Evolutionary conservation across 2,329 filamentous ascomycete genomes (phyloP), one percentile per base, ranked within the genome.

Genomic region (Zymoseptoria passerinii): DNA sequence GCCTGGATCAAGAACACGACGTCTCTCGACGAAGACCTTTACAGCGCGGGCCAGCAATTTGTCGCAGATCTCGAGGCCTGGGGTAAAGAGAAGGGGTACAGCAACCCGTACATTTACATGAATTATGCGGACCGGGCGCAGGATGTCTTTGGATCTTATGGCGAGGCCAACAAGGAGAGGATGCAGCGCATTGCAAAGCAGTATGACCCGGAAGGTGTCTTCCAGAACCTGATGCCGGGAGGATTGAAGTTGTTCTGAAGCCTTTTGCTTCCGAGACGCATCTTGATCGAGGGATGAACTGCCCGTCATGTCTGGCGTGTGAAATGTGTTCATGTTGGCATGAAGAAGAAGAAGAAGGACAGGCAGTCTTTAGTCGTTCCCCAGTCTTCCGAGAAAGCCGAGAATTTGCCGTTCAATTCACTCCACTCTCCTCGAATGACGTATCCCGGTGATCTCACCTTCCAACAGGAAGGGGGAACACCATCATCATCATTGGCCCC

Each of bases 141-240:
- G 48, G 54, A 59, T 20, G 48, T 53, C 3, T 28, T 63, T 4
- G 44, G 27, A 28, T 55, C 59, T 13, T 63, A 63, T 49, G 61
- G 61, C 10, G 27, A 35, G 13, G 61, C 53, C 8, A 63, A 57
- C 52, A 54, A 59, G 28, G 29, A 54, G 40, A 52, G 55, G 28
- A 54, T 63, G 28, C 29, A 48, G 48, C 48, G 50, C 23, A 53
- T 58, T 10, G 29, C 55, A 23, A 48, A 48, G 18, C 58, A 35
- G 28, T 61, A 61, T 48, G 61, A 61, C 35, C 59, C 61, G 3
- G 54, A 63, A 8, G 52, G 50, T 8, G 35, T 63, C 19, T 61
- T 63, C 27, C 53, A 61, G 50, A 54, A 55, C 16, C 29, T 58
- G 54, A 20, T 58, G 44, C 61, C 61, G 16, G 61, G 61, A 49